Evolutionary conservation across 768 basidiomycete species (phyloP).

Genomic region (Russula ochroleuca): DNA sequence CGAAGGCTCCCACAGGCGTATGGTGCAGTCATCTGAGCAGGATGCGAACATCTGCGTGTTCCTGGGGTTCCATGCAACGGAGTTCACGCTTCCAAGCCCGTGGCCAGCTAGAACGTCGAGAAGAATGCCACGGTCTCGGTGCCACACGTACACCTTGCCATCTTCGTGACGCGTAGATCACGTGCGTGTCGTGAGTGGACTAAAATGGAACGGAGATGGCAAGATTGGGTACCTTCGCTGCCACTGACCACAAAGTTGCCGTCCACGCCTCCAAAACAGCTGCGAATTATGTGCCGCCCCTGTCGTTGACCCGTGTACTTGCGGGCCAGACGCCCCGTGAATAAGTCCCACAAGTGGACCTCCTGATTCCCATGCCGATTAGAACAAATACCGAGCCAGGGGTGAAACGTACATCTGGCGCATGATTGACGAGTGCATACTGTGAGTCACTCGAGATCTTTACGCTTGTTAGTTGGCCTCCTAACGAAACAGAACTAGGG

Average conservation of each 20-base stretch:
- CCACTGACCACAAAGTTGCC: slow-evolving; percentile 90
- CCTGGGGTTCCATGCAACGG: slow-evolving; percentile 92
- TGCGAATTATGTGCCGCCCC: slow-evolving; percentile 79
- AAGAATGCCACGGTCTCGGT: slow-evolving; percentile 74
- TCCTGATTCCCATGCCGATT: slow-evolving; percentile 50
- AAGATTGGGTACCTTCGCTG: slow-evolving; percentile 72
- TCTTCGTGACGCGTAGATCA: slow-evolving; percentile 47
- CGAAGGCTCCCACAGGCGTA: slow-evolving; percentile 83
- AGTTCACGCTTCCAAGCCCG: slow-evolving; percentile 85
- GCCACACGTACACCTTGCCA: slow-evolving; percentile 93
- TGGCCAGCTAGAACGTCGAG: slow-evolving; percentile 90
- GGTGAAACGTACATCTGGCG: slow-evolving; percentile 65
- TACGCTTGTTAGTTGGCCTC: slow-evolving; percentile 84
- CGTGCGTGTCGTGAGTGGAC: slow-evolving; percentile 3
- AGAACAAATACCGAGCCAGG: slow-evolving; percentile 23
- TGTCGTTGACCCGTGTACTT: slow-evolving; percentile 87
- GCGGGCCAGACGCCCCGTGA: slow-evolving; percentile 60
- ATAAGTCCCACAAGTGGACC: slow-evolving; percentile 82
- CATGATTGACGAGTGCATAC: slow-evolving; percentile 81
- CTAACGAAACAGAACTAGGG: slow-evolving; percentile 56
- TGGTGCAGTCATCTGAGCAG: slow-evolving; percentile 87
- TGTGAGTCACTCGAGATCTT: slow-evolving; percentile 82
- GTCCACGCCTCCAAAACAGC: slow-evolving; percentile 89
- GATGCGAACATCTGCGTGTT: slow-evolving; percentile 93
- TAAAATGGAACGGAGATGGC: slow-evolving; percentile 10